Conservation (phyloP, 345 rosid genomes). For the Eucalyptus pauciflora region DNA sequence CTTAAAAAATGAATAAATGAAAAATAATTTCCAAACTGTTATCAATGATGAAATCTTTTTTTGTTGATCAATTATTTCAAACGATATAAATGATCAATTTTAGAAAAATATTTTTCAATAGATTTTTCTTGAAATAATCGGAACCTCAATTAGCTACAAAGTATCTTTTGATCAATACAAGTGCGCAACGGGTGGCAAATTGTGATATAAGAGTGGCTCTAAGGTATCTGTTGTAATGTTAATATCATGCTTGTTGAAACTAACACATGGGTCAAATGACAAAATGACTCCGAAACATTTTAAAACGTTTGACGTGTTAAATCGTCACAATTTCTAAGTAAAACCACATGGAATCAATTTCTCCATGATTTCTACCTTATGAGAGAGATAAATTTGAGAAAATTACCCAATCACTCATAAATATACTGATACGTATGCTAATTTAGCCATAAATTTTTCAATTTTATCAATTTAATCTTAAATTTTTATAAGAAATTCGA, state of each 20-base stretch:
- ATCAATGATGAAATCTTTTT: too few relatives aligned
- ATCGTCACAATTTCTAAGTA: rapidly evolving
- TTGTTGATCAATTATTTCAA: too few relatives aligned
- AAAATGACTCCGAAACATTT: neutral
- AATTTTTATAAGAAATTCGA: rapidly evolving
- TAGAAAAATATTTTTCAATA: too few relatives aligned
- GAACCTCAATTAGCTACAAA: too few relatives aligned
- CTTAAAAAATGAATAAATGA: too few relatives aligned
- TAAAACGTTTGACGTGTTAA: rapidly evolving
- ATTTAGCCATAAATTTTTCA: rapidly evolving
- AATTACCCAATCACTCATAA: too few relatives aligned
- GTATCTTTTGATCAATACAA: too few relatives aligned
- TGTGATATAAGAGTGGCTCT: neutral
- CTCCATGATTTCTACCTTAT: neutral
- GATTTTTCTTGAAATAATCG: too few relatives aligned
- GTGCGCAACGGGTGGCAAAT: neutral
- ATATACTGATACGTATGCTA: rapidly evolving
- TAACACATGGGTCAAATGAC: rapidly evolving
- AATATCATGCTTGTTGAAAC: neutral
- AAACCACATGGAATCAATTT: neutral
- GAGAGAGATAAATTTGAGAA: too few relatives aligned
- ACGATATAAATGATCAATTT: too few relatives aligned
- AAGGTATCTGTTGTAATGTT: neutral
- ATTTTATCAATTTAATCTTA: rapidly evolving
- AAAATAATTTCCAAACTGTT: too few relatives aligned